Conservation (phyloP, 1,284 basidiomycete species). For the Spongispora temasekensis region DNA sequence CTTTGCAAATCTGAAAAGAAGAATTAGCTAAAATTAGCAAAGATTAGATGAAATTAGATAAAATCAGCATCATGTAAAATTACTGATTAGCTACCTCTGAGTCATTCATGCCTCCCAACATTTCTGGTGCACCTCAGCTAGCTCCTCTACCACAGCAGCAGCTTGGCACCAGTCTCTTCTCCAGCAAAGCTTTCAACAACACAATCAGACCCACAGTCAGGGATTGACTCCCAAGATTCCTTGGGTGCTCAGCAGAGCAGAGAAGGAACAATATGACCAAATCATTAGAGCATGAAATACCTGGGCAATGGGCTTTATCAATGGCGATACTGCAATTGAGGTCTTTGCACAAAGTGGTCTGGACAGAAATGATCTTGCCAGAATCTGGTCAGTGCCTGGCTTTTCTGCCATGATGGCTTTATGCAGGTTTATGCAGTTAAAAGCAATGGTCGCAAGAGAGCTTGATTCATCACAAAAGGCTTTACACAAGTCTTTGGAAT, state of each 20-base stretch:
- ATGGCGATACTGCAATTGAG: slow-evolving; percentile 83
- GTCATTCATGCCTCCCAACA: slow-evolving; percentile 82
- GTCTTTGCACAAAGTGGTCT: slow-evolving; percentile 96
- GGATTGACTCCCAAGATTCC: slow-evolving; percentile 72
- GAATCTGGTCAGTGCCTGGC: slow-evolving; percentile 76
- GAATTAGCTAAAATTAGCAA: too few species aligned
- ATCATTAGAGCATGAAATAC: slow-evolving; percentile 98
- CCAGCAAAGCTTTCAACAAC: slow-evolving; percentile 79
- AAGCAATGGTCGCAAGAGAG: too few species aligned
- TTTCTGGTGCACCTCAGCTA: slow-evolving; percentile 66
- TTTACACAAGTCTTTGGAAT: too few species aligned
- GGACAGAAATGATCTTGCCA: slow-evolving; percentile 87
- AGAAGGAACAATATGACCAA: slow-evolving; percentile 96
- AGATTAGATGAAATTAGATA: too few species aligned
- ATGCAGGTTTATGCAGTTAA: too few species aligned
- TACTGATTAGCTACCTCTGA: too few species aligned
- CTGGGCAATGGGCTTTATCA: slow-evolving; percentile 84
- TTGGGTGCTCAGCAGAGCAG: slow-evolving; percentile 87
- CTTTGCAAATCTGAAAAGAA: too few species aligned
- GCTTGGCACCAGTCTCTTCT: slow-evolving; percentile 54
- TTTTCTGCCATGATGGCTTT: neutral
- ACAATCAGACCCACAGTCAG: slow-evolving; percentile 75
- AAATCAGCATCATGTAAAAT: too few species aligned
- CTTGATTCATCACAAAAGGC: too few species aligned
- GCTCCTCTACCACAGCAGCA: slow-evolving; percentile 57